Percentiles rank a stretch among this genome's conserved stretches.
Conservation (phyloP, 352 stramenopile species). For the Phytopythium cucurbitacearum region DNA sequence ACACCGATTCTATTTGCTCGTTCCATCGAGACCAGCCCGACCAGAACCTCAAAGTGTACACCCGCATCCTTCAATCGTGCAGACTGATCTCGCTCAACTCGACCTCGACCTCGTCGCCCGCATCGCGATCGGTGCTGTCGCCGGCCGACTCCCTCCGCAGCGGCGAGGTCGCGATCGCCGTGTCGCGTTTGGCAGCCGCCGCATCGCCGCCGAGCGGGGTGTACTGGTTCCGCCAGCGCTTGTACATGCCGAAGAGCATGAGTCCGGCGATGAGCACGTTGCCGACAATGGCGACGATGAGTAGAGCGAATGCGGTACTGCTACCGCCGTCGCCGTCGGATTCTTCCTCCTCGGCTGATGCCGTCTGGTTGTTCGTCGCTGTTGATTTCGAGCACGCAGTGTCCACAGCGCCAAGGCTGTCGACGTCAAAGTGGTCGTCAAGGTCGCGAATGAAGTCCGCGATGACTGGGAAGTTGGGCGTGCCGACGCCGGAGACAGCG, state of each 20-base stretch:
- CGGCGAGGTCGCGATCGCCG: slow-evolving; percentile 8
- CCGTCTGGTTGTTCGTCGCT: slow-evolving; percentile 9
- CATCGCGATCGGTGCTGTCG: slow-evolving; percentile 16
- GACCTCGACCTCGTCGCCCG: slow-evolving; percentile 17
- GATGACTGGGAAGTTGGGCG: slow-evolving; percentile 77
- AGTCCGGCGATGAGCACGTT: slow-evolving; percentile 30
- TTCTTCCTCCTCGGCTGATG: neutral
- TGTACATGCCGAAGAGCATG: slow-evolving; percentile 31
- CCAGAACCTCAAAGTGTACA: neutral
- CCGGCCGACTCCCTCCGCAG: slow-evolving; percentile 7
- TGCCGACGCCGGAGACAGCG: slow-evolving; percentile 80
- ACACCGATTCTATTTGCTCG: too few relatives aligned
- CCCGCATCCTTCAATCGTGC: slow-evolving; percentile 18
- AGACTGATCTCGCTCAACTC: slow-evolving; percentile 58
- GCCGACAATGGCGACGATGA: slow-evolving; percentile 24
- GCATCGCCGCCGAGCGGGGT: slow-evolving; percentile 30
- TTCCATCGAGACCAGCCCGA: neutral
- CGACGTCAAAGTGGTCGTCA: slow-evolving; percentile 49
- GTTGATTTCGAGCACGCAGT: slow-evolving; percentile 7
- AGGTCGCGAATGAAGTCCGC: slow-evolving; percentile 43
- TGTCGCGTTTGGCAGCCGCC: slow-evolving; percentile 2
- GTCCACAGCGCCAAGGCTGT: slow-evolving; percentile 11
- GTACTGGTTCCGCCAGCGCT: slow-evolving; percentile 58
- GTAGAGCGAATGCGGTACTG: slow-evolving; percentile 31
- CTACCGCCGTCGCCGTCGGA: slow-evolving; percentile 5